Evolutionary conservation across 129 eudicot species (phyloP), one percentile per base, ranked within the genome.

Genomic region (Mikania micrantha): DNA sequence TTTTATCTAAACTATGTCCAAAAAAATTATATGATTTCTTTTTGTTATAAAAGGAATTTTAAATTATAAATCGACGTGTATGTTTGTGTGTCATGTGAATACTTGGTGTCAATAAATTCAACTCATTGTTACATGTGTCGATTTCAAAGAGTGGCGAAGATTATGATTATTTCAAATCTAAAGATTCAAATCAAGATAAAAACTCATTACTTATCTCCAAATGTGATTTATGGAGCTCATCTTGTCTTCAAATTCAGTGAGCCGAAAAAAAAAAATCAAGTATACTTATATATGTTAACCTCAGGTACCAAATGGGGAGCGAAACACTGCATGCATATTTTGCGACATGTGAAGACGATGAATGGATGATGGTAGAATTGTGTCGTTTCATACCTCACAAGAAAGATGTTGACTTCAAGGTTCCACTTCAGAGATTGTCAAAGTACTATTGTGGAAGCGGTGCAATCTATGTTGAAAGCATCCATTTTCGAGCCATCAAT

Each of bases 171-270:
- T 7, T 66, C 71, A 27, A 66, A 66, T 45, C 24, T 66, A 0
- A 28, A 28, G 19, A 66, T 44, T 8, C 27, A 19, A 13, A 45
- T 66, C 15, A 17, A 64, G 36, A 64, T 64, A 41, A 42, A 2
- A 25, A 42, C 39, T 7, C 57, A 64, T 7, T 45, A 4, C 4
- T n/a, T 66, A 44, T 25, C 71, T 28, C 57, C 58, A 15, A 19
- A 28, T 35, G 32, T 28, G 27, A 7, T 24, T 5, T 66, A 66
- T 66, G 71, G 71, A 4, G 71, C 71, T 44, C 32, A 45, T 42
- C 28, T 66, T 25, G 58, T 66, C n/a, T 66, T 66, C 71, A 44
- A 66, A 50, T 66, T 66, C 45, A 27, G 58, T 45, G 71, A 66
- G n/a, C n/a, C 9, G 38, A 1, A 65, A 65, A 58, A 42, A 65